Evolutionary conservation across 352 stramenopile genomes (phyloP).

Genomic region (Halophytophthora polymorphica): DNA sequence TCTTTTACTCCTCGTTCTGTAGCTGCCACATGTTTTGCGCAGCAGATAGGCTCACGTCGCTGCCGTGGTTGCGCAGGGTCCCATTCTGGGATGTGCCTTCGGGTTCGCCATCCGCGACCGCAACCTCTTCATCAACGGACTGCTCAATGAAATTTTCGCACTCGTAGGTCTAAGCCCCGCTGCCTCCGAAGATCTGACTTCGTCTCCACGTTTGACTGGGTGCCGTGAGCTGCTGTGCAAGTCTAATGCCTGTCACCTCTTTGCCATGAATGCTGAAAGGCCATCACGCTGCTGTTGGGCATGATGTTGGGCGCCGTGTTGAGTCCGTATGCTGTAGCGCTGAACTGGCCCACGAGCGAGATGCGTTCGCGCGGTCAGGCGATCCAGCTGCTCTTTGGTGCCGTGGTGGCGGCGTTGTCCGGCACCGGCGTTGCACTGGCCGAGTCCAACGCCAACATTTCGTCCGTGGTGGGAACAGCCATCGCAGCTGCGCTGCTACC

Average conservation of each 20-base stretch:
- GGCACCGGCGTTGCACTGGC: slow-evolving; percentile 74
- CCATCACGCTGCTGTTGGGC: slow-evolving; percentile 72
- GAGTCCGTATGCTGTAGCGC: slow-evolving; percentile 67
- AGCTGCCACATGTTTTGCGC: not conserved
- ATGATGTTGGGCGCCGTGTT: slow-evolving; percentile 80
- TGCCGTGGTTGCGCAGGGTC: slow-evolving; percentile 35
- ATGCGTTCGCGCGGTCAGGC: slow-evolving; percentile 78
- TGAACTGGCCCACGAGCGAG: slow-evolving; percentile 83
- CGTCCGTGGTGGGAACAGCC: slow-evolving; percentile 86
- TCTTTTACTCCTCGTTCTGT: too few species aligned
- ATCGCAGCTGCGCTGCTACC: slow-evolving; percentile 81
- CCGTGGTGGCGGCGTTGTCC: slow-evolving; percentile 72
- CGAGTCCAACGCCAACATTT: slow-evolving; percentile 87
- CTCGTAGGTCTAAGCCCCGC: slow-evolving; percentile 36
- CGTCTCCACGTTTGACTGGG: not conserved
- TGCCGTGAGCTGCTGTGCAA: not conserved
- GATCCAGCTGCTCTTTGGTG: slow-evolving; percentile 79
- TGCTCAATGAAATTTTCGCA: slow-evolving; percentile 80
- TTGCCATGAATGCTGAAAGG: slow-evolving; percentile 21
- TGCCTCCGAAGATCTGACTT: not conserved
- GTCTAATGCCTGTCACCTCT: not conserved
- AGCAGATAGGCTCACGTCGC: slow-evolving; percentile 3
- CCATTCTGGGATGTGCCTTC: slow-evolving; percentile 82
- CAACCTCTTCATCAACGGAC: slow-evolving; percentile 80
- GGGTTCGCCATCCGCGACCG: slow-evolving; percentile 76